phyloP scores from a whole-genome alignment of 495 filamentous ascomycete genomes.

The Cladorrhinum samala region DNA sequence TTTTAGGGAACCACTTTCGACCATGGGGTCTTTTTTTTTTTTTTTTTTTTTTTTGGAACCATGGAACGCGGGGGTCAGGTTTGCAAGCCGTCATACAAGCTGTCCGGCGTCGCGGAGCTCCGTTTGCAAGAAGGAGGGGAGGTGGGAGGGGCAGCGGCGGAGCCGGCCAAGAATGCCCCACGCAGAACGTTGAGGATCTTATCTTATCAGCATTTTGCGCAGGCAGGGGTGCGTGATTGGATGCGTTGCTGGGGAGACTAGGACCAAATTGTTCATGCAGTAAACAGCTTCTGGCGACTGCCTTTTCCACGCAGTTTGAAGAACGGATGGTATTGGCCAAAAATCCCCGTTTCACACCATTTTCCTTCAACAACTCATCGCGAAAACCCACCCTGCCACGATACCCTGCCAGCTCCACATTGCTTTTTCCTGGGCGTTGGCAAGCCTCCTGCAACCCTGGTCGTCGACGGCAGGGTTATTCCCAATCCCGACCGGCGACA shows the following conservation, averaged over 20 bases:
- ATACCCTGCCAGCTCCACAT: background rate
- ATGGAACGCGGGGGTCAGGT: too few species aligned
- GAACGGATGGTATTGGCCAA: background rate
- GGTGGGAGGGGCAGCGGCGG: background rate
- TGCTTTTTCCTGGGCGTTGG: background rate
- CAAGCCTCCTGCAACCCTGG: background rate
- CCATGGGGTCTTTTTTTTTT: too few species aligned
- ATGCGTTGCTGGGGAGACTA: slow-evolving; percentile 11
- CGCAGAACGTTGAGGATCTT: slow-evolving; percentile 6
- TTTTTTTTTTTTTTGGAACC: too few species aligned
- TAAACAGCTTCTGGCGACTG: slow-evolving; percentile 8
- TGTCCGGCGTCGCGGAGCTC: too few species aligned
- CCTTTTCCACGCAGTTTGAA: too few species aligned
- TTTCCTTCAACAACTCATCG: background rate
- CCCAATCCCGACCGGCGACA: background rate
- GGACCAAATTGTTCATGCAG: background rate
- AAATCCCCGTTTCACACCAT: background rate
- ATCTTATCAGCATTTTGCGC: slow-evolving; percentile 8
- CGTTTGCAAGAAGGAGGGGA: too few species aligned
- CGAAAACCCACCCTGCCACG: too few species aligned
- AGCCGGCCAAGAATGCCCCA: background rate
- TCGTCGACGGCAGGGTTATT: background rate
- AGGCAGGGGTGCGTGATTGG: background rate
- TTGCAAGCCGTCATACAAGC: too few species aligned
- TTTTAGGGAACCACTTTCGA: too few species aligned